Percentiles rank a stretch among this genome's conserved stretches.
Evolutionary conservation across 306 rosid species (phyloP).

Genomic region (Hylodesmum podocarpum): DNA sequence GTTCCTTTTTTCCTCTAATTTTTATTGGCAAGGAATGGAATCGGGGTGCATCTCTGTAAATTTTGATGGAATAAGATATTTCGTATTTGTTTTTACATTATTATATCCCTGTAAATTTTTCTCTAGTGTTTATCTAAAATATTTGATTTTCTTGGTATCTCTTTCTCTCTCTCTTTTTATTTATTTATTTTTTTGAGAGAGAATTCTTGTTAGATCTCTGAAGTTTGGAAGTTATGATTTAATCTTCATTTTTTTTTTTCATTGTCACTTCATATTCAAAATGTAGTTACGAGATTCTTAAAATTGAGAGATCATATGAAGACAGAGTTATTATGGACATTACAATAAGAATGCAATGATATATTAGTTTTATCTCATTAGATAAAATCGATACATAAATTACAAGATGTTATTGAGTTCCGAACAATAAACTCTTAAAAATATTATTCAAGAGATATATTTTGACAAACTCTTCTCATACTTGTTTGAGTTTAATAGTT

Average conservation of each 20-base stretch:
- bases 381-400: no score
- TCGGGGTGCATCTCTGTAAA: conserved; percentile 27
- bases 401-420: no score
- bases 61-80: conserved; percentile 15
- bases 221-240: neutral
- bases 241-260: neutral
- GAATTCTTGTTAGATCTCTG: neutral
- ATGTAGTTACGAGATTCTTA: neutral
- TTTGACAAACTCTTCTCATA: no score
- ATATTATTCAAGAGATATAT: no score
- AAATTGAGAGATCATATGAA: no score
- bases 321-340: neutral
- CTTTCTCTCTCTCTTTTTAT: no score
- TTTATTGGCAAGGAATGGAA: conserved; percentile 24
- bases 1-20: neutral
- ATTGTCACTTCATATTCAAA: neutral
- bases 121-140: neutral
- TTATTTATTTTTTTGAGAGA: no score
- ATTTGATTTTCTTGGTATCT: neutral
- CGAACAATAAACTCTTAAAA: no score
- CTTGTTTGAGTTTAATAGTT: no score
- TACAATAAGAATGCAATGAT: neutral
- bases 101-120: neutral
- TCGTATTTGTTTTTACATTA: neutral
- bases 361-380: no score